Conservation (phyloP, 2,329 filamentous ascomycete species). For the Arthrinium puccinioides region DNA sequence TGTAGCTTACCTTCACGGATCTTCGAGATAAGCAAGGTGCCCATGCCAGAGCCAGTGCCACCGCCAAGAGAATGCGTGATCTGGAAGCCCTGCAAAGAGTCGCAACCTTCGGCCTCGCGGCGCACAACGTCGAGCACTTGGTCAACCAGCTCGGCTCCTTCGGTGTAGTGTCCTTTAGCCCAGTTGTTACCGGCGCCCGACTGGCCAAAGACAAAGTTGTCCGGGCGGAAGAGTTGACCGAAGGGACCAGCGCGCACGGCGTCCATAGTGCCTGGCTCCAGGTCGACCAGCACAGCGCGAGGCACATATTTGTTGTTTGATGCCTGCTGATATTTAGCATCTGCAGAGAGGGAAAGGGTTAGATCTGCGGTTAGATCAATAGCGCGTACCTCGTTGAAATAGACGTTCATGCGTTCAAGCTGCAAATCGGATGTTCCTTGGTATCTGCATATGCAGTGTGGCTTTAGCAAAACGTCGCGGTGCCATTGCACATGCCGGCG, state of each 20-base stretch:
- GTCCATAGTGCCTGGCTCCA: constrained; percentile 99
- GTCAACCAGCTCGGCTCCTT: constrained; percentile 97
- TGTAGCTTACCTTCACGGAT: constrained; percentile 67
- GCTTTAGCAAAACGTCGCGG: background rate
- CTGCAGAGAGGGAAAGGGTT: background rate
- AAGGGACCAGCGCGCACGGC: constrained; percentile 96
- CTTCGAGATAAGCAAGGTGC: constrained; percentile 98
- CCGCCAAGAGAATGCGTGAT: constrained; percentile 99
- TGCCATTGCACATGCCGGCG: constrained; percentile 7
- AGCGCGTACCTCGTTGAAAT: constrained; percentile 72
- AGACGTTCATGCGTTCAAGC: constrained; percentile 99
- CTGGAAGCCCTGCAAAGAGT: constrained; percentile 99
- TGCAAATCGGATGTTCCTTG: constrained; percentile 97
- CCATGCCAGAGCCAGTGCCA: constrained; percentile 99
- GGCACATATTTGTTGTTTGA: constrained; percentile 98
- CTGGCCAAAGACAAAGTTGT: constrained; percentile 99
- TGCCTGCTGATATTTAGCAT: constrained; percentile 21
- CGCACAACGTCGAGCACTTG: constrained; percentile 96
- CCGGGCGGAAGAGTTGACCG: constrained; percentile 96
- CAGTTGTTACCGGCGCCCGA: constrained; percentile 99
- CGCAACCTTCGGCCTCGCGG: constrained; percentile 95
- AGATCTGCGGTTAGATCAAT: background rate
- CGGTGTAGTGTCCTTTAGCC: constrained; percentile 99
- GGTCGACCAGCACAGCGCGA: constrained; percentile 95
- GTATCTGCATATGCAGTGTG: constrained; percentile 58